These are phyloP conservation scores for Solanum lycopersicoides DNA, from an alignment of 257 asterid genomes.

Conservation along the genomic window DNA sequence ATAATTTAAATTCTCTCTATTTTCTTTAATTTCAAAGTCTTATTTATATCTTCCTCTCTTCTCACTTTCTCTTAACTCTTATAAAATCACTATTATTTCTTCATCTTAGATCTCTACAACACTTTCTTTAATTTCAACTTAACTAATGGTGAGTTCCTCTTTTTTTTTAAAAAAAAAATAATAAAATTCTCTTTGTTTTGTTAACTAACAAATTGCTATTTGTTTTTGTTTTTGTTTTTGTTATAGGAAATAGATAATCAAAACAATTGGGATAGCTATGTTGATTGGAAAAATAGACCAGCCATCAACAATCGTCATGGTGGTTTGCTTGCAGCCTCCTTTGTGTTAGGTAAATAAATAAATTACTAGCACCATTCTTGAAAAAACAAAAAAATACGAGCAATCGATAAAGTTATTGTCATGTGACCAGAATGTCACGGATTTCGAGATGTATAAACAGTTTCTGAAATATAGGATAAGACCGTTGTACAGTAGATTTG, in stretches of 20 bases:
- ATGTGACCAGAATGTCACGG: neutral
- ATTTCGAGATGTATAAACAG: neutral
- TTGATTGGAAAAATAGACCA: conserved; percentile 63
- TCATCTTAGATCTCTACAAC: neutral
- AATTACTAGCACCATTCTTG: neutral
- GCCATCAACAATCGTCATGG: conserved; percentile 60
- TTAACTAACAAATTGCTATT: neutral
- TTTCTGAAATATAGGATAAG: neutral
- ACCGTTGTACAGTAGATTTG: neutral
- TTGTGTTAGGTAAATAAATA: conserved; percentile 61
- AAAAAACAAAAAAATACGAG: neutral
- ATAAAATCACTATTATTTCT: neutral
- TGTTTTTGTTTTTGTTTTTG: neutral
- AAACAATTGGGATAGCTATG: conserved; percentile 71
- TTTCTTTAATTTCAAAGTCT: neutral
- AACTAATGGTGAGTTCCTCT: conserved; percentile 12
- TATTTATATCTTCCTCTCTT: neutral
- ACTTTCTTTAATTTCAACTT: neutral
- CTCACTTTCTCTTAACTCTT: conserved; percentile 3
- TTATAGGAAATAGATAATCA: conserved; percentile 44
- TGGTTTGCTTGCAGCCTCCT: conserved; percentile 83
- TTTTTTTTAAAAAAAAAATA: neutral
- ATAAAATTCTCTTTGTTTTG: neutral
- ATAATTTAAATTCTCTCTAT: neutral
- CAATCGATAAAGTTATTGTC: neutral